phyloP scores from a whole-genome alignment of 1,139 yeast genomes.

The Scheffersomyces parashehatae region DNA sequence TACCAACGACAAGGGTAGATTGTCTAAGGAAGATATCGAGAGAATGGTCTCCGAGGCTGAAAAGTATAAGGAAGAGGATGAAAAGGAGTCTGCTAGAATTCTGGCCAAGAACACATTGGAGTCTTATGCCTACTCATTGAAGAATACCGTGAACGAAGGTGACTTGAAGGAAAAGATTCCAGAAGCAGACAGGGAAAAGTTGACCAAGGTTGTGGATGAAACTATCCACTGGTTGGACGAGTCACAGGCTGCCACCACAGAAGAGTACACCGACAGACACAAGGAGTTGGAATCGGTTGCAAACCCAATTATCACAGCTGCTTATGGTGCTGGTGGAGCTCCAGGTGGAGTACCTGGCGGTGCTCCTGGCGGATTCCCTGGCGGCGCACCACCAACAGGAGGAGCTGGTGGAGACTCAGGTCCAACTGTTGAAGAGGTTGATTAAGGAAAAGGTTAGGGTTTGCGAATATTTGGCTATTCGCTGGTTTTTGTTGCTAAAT shows the following conservation, averaged over 20 bases:
- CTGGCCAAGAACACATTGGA: slow-evolving; percentile 80
- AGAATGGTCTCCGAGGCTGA: slow-evolving; percentile 52
- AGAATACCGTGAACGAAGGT: slow-evolving; percentile 55
- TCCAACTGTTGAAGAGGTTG: slow-evolving; percentile 77
- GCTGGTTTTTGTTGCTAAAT: too few relatives aligned
- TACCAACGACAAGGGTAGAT: slow-evolving; percentile 43
- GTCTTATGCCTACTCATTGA: slow-evolving; percentile 82
- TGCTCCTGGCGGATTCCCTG: slow-evolving; percentile 38
- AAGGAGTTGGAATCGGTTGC: slow-evolving; percentile 66
- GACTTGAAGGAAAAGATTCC: slow-evolving; percentile 52
- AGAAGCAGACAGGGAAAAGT: slow-evolving; percentile 44
- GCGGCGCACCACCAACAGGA: slow-evolving; percentile 33
- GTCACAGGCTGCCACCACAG: slow-evolving; percentile 52
- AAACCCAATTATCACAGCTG: slow-evolving; percentile 65
- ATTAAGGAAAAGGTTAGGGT: slow-evolving; percentile 28
- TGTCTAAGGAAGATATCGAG: slow-evolving; percentile 28
- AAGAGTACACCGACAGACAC: slow-evolving; percentile 59
- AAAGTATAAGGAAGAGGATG: slow-evolving; percentile 83
- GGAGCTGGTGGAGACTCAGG: slow-evolving; percentile 42
- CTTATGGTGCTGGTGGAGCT: slow-evolving; percentile 57
- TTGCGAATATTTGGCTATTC: not conserved
- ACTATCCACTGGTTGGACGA: slow-evolving; percentile 51
- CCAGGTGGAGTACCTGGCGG: slow-evolving; percentile 30
- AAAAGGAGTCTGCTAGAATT: slow-evolving; percentile 76
- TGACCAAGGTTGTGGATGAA: slow-evolving; percentile 44